Evolutionary conservation across 1,139 yeast species (phyloP), one percentile per base, ranked within the genome.

Genomic region (Geotrichum aggregatum): DNA sequence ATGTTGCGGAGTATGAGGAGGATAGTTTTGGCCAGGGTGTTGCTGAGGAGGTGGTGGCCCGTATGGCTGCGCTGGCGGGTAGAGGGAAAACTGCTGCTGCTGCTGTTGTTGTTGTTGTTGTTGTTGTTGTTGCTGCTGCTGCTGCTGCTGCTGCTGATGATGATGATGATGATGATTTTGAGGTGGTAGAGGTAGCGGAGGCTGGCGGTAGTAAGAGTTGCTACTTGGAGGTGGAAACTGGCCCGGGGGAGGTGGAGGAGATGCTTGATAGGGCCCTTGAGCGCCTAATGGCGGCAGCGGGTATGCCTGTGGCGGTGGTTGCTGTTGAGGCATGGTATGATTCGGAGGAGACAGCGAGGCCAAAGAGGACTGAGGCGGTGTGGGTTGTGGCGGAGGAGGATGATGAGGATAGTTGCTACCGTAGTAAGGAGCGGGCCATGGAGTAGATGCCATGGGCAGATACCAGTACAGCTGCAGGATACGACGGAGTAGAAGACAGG

Each of bases 311-410:
- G 28, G 48, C 2, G 26, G 41, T 24, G 14, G 48, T 19, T 33
- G 47, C 31, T 34, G 40, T 33, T 45, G 48, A 19, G 26, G 48
- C 48, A 45, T 45, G 28, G 48, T 13, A 35, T 36, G 42, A 14
- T 40, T 13, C 19, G 45, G 45, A 14, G 45, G 45, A 42, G 45
- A 42, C 34, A 42, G 35, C 16, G 45, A 42, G 35, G 45, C 35
- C 45, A 42, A 26, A 26, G 45, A 26, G n/a, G 45, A 42, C 45
- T 42, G 45, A 18, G 45, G 45, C 28, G 45, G 45, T 8, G 45
- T 42, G 14, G 45, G 45, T 21, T 45, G 47, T 31, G 42, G 33
- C 14, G 40, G 38, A 18, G 30, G 19, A 5, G 39, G 21, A 30
- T 10, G 26, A 30, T 16, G 26, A 13, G 39, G 26, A 21, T 11